Percentiles rank a stretch among this genome's conserved stretches.
These are phyloP conservation scores for Caryopteris hybrid DNA, from an alignment of 305 asterid species.

Conservation along the genomic window DNA sequence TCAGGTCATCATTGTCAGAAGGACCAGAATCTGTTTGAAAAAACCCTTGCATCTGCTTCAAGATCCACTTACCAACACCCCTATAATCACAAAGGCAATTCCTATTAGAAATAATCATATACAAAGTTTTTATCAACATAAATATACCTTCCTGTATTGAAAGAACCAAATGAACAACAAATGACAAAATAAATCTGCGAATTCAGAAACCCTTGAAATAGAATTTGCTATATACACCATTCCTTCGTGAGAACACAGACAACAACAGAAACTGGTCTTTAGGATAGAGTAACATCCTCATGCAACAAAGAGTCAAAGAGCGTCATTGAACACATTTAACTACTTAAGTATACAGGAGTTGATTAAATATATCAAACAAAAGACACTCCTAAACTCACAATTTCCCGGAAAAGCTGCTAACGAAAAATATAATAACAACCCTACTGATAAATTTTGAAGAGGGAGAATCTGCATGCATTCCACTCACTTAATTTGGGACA, in stretches of 20 bases:
- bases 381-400: neutral
- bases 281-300: neutral
- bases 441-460: neutral
- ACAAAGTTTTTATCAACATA: neutral
- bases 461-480: neutral
- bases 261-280: neutral
- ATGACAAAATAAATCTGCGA: neutral
- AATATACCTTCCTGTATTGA: neutral
- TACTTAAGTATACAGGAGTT: neutral
- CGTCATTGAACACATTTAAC: neutral
- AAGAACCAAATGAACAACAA: neutral
- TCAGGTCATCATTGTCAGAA: slow-evolving; percentile 40
- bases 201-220: neutral
- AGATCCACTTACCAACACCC: slow-evolving; percentile 92
- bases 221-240: neutral
- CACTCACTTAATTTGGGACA: slow-evolving; percentile 76
- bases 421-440: neutral
- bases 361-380: neutral
- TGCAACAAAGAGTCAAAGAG: neutral
- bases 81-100: slow-evolving; percentile 31
- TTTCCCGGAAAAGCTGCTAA: neutral
- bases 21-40: slow-evolving; percentile 43
- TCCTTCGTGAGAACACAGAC: neutral
- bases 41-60: slow-evolving; percentile 75
- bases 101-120: neutral